Base-by-base conservation (phyloP, 2,329 filamentous ascomycete genomes). In the Orbilia quercus region DNA sequence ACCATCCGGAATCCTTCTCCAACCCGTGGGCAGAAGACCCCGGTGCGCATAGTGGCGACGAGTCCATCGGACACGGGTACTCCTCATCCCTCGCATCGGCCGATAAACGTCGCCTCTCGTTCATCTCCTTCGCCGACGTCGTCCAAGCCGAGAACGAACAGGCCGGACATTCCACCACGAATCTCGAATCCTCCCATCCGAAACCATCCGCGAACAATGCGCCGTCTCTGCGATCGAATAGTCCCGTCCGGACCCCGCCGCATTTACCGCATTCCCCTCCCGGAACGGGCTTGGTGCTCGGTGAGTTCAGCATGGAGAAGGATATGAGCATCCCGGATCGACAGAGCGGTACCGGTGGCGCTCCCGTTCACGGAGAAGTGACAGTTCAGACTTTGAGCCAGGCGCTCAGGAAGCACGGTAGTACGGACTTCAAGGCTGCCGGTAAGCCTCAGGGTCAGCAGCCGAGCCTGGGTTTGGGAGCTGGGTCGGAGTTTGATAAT, bases 61-160 rank as follows among this genome's bases (percentile, higher is more conserved):
- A 57, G 5, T 58, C 75, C 63, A 45, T 51, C 74, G 64, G 75
- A 42, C 38, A 65, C n/a, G 40, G 58, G 1, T 62, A 69, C 25
- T 58, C 60, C 38, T 63, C 66, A 4, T 63, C 70, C 9, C 50
- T 69, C 1, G 70, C 70, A 34, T 57, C 63, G 7, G 76, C 65
- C 18, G 76, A 77, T 42, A 77, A 77, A 16, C 89, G 91, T 48
- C 88, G 94, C 20, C 82, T 98, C 75, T 95, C 91, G 80, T 98
- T 98, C 82, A 96, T 98, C 79, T 96, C 92, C 6, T 98, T 98
- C 81, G 93, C 94, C 74, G 94, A 98, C 78, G 92, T 98, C 7
- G 92, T 98, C 42, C 92, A 96, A 79, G 86, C 89, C 34, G 70
- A 74, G 23, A 51, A 74, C 36, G 91, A 95, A 80, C 91, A 94